Percentiles rank a stretch among this genome's conserved stretches.
These are phyloP conservation scores for Dothistroma pini DNA, from an alignment of 2,329 filamentous ascomycete species.

Conservation along the genomic window DNA sequence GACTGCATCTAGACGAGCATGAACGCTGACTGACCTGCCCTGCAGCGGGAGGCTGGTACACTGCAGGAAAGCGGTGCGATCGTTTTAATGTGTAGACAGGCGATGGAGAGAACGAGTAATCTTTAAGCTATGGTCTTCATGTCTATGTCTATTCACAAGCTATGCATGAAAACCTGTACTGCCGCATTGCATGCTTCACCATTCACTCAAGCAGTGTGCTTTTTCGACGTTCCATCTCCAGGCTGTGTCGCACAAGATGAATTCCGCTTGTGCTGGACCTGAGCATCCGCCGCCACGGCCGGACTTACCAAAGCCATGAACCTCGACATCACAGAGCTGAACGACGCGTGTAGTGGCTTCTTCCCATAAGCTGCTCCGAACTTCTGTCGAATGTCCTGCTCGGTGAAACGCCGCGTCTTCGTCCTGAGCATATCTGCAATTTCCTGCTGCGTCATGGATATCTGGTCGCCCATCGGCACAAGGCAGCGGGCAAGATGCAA, in stretches of 20 bases:
- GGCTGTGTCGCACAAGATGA: background rate
- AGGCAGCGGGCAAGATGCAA: slow-evolving; percentile 63
- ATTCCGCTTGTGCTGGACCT: background rate
- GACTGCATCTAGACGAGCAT: background rate
- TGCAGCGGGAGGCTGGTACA: background rate
- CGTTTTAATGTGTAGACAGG: background rate
- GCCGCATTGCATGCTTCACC: background rate
- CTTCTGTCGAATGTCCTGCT: slow-evolving; percentile 60
- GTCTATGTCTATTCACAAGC: background rate
- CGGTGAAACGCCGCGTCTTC: slow-evolving; percentile 63
- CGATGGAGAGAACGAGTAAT: too few relatives aligned
- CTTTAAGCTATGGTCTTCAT: background rate
- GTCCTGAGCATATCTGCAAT: slow-evolving; percentile 59
- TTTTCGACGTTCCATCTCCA: background rate
- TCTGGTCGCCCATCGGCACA: slow-evolving; percentile 71
- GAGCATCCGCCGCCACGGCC: background rate
- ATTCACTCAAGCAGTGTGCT: background rate
- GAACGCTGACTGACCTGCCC: background rate
- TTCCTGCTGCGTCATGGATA: slow-evolving; percentile 61
- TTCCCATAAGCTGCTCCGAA: slow-evolving; percentile 36
- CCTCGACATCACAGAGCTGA: background rate
- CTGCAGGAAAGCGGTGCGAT: background rate
- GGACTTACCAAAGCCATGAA: background rate
- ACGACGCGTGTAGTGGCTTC: background rate
- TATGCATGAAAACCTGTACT: background rate